Base-by-base conservation (phyloP, 1,284 basidiomycete species). In the Trametes polyzona region DNA sequence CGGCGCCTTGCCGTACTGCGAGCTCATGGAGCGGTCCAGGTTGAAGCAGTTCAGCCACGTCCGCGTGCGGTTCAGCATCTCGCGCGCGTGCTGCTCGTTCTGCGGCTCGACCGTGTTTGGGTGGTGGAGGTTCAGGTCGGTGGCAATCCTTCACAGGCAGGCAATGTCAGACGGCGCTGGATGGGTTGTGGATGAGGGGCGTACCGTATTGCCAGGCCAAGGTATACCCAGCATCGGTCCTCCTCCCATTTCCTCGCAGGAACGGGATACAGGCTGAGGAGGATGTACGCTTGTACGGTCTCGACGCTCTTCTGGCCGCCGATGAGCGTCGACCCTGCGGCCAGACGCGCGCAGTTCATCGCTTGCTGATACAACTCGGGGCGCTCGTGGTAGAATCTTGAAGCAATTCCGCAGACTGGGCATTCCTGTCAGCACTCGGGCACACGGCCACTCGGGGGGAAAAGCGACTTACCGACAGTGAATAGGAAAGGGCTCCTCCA, bases 21-120 rank as follows among this genome's bases (percentile, higher is more conserved):
- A 87, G 23, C 88, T 84, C 17, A 84, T 88, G 1, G 88, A 91
- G 16, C 92, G 85, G 70, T 95, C 92, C 41, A 95, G 74, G 70
- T 92, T 92, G 73, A 88, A 92, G 72, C 92, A 93, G 69, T 91
- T 92, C 60, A 94, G 76, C 93, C 93, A 95, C 0, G 90, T 84
- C 17, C 92, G 84, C 33, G 90, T 91, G n/a, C 93, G 84, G 68
- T 93, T 95, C 47, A 93, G 81, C 73, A 92, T 83, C 71, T 93
- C 89, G 47, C 93, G 84, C 21, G 89, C 89, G 58, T 92, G 87
- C 55, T 77, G 77, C 68, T 92, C 90, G 65, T 87, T 87, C 16
- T 79, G 72, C 6, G 86, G 84, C 59, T 85, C 86, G 7, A 84
- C 82, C 0, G 86, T 87, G 59, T 79, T 81, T 2, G 90, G 89